Base-by-base conservation (phyloP, 768 basidiomycete species). In the Rhizopogon vesiculosus region DNA sequence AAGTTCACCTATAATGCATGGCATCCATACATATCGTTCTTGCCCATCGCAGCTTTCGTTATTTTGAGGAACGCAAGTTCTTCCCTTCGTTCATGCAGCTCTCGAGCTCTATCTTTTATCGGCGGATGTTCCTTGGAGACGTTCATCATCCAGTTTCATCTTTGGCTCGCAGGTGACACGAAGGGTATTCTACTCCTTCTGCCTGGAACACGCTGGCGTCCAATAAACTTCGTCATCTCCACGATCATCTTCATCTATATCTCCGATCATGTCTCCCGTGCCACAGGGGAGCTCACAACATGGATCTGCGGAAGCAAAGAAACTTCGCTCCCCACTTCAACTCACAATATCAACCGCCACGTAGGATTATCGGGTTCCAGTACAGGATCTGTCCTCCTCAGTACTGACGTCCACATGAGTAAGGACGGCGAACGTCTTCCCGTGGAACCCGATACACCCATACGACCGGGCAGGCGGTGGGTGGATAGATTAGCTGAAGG, bases 41-140 rank as follows among this genome's bases (percentile, higher is more conserved):
- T 95, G 9, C 92, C 93, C n/a, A 81, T 95, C 54, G 68, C 84
- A 29, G 83, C 87, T 3, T 95, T 91, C 70, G 76, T 81, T 54
- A 69, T 79, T 39, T 75, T 95, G n/a, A 81, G 93, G 59, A 93
- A 93, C 61, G 83, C 90, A 18, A 92, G 75, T 44, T 73, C 78
- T 3, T 72, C 81, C 50, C 74, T 95, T 43, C 86, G 93, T 41
- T 89, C 89, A 2, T 78, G 77, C 39, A 82, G 82, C 19, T 89
- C 86, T 10, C 76, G 74, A 13, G 70, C 82, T 29, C 95, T 93
- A 72, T 83, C 83, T 25, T 92, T 90, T 72, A 78, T 95, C 51
- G 93, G 93, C 41, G 84, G 76, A 66, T 93, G 91, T 70, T 94
- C 92, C 5, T 78, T 96, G 53, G 93, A 97, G 71, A 88, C 92